Conservation (phyloP, 2,329 filamentous ascomycete genomes). For the Cryphonectria radicalis region DNA sequence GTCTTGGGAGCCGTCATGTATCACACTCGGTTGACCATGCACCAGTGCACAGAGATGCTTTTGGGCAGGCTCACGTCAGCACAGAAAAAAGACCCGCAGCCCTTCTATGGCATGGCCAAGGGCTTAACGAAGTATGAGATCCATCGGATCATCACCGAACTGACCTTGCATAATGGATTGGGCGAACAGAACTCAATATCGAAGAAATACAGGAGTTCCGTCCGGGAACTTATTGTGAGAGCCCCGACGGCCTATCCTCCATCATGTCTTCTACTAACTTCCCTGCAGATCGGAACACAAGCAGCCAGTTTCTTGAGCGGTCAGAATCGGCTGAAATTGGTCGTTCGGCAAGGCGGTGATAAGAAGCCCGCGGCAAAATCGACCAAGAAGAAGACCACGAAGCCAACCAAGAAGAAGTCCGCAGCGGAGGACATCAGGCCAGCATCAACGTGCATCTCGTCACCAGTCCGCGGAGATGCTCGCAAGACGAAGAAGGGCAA, state of each 20-base stretch:
- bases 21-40: slow-evolving; percentile 67
- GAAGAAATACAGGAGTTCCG: slow-evolving; percentile 61
- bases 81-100: slow-evolving; percentile 52
- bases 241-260: slow-evolving; percentile 27
- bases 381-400: slow-evolving; percentile 41
- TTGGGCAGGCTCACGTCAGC: slow-evolving; percentile 69
- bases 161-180: slow-evolving; percentile 76
- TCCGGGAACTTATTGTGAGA: slow-evolving; percentile 72
- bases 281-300: slow-evolving; percentile 17
- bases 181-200: slow-evolving; percentile 65
- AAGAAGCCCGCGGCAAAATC: slow-evolving; percentile 38
- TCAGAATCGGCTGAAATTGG: slow-evolving; percentile 48
- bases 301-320: slow-evolving; percentile 46
- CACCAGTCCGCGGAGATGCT: slow-evolving; percentile 47
- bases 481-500: slow-evolving; percentile 43
- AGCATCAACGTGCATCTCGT: slow-evolving; percentile 56
- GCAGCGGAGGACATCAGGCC: slow-evolving; percentile 28
- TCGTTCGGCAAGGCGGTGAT: slow-evolving; percentile 43
- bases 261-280: background rate
- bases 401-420: slow-evolving; percentile 35
- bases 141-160: slow-evolving; percentile 79
- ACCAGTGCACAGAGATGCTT: slow-evolving; percentile 84
- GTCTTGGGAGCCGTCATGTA: slow-evolving; percentile 71
- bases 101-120: slow-evolving; percentile 69
- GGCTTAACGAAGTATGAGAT: slow-evolving; percentile 75